These are phyloP conservation scores for Penicillium roqueforti DNA, from an alignment of 495 filamentous ascomycete genomes.

Conservation along the genomic window DNA sequence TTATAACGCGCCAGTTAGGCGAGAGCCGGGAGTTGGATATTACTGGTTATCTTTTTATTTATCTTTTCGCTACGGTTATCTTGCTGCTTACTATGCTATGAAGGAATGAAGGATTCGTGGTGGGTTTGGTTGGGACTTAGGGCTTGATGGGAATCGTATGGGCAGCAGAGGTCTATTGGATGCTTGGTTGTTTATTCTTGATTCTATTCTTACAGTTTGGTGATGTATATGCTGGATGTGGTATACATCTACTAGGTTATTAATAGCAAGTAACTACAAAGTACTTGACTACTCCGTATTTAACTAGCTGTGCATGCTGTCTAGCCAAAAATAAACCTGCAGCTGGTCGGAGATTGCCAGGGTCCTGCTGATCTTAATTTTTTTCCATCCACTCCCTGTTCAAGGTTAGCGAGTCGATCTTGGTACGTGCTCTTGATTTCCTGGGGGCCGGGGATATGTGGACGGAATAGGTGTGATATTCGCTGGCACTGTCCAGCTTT, in stretches of 20 bases:
- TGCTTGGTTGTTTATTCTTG: no score
- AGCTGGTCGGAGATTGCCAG: slow-evolving; percentile 1
- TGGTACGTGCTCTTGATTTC: background rate
- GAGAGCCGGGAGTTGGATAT: background rate
- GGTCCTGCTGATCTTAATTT: slow-evolving; percentile 2
- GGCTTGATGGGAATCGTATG: no score
- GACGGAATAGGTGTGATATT: background rate
- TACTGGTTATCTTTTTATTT: background rate
- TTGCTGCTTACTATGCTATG: background rate
- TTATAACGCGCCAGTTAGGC: slow-evolving; percentile 8
- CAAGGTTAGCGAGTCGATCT: background rate
- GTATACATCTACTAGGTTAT: background rate
- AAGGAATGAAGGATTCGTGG: background rate
- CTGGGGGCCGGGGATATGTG: background rate
- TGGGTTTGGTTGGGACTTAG: background rate
- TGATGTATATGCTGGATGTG: background rate
- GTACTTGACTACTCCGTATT: background rate
- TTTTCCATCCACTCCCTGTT: background rate
- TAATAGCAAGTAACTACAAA: background rate
- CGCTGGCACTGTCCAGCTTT: background rate
- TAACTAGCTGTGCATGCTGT: background rate
- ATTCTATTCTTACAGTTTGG: background rate
- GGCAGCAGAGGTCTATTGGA: no score
- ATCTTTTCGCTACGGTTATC: background rate
- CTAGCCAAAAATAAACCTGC: slow-evolving; percentile 12